These are phyloP conservation scores for Bondarzewia mesenterica DNA, from an alignment of 1,284 basidiomycete genomes.

Conservation along the genomic window DNA sequence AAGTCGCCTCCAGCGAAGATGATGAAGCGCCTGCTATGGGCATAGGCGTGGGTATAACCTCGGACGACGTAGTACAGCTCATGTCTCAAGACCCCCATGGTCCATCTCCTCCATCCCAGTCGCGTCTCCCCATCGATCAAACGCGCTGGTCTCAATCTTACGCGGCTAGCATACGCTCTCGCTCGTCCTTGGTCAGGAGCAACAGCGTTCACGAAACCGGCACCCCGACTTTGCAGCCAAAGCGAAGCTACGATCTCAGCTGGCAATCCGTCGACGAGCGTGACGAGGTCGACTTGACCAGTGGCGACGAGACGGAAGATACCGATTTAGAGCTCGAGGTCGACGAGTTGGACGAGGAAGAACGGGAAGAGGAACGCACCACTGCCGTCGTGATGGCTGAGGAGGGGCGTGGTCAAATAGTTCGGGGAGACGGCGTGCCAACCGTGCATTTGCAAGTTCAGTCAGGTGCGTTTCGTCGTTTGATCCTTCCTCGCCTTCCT, in stretches of 20 bases:
- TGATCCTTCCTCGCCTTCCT: background rate
- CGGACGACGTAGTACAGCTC: conserved; percentile 55
- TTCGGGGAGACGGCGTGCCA: conserved; percentile 56
- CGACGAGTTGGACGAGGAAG: conserved; percentile 37
- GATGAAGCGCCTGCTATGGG: background rate
- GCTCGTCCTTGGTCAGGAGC: conserved; percentile 52
- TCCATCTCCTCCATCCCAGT: conserved; percentile 18
- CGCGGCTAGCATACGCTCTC: conserved; percentile 51
- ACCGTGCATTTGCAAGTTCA: conserved; percentile 56
- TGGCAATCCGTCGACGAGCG: conserved; percentile 70
- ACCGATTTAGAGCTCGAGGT: conserved; percentile 27
- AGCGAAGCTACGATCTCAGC: conserved; percentile 63
- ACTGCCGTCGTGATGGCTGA: conserved; percentile 72
- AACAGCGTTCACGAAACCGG: conserved; percentile 36
- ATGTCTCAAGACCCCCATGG: conserved; percentile 38
- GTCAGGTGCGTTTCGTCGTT: conserved; percentile 43
- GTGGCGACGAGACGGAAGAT: conserved; percentile 70
- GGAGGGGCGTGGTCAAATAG: conserved; percentile 73
- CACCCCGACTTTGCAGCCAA: conserved; percentile 36
- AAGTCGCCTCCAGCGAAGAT: conserved; percentile 48
- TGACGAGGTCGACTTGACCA: conserved; percentile 58
- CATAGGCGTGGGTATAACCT: conserved; percentile 46
- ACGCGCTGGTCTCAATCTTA: conserved; percentile 62
- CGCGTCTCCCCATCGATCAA: conserved; percentile 42
- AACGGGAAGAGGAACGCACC: conserved; percentile 57